Evolutionary conservation across 1,284 basidiomycete species (phyloP), one percentile per base, ranked within the genome.

Genomic region (Fomitiporia mediterranea): DNA sequence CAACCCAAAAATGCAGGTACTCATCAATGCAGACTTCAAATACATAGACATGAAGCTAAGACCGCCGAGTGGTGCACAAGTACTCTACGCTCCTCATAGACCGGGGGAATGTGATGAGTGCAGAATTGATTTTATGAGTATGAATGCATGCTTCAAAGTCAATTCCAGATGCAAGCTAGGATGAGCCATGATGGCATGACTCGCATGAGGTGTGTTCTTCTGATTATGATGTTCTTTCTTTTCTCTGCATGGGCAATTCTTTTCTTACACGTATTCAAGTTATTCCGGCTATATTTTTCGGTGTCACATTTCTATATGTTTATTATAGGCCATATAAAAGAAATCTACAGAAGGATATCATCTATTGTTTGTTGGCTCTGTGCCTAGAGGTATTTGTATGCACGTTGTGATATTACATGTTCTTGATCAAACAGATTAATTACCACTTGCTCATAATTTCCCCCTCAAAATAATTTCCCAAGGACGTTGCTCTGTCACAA

Each of bases 11-110:
- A 44, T 53, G 42, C 86, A 87, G 62, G 86, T 86, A 1, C 69
- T 84, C 61, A 89, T 91, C 50, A 89, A 90, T 62, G 81, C 81
- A 47, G 82, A 83, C 67, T 89, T 83, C 68, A 68, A 69, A n/a
- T 80, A 80, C 11, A 78, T 85, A 32, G 70, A 80, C 52, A 68
- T 91, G 46, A 70, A 73, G 1, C 72, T 90, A 40, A 77, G 75
- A 4, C 71, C 72, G 1, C 75, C 79, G 17, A 80, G 83, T 58
- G 74, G 72, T 60, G 69, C 75, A 27, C 68, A 71, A 30, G 82
- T 76, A 1, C 73, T 85, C 35, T 94, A 89, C 66, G 71, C 69
- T 13, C 65, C 68, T 19, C 90, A 93, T 72, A 77, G 78, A 56
- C 70, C 76, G 53, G 86, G 88, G 67, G 83, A 84, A 67, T 93